Evolutionary conservation across 139 green algal genomes (phyloP), one percentile per base, ranked within the genome.

Genomic region (Nannochloris sp.): DNA sequence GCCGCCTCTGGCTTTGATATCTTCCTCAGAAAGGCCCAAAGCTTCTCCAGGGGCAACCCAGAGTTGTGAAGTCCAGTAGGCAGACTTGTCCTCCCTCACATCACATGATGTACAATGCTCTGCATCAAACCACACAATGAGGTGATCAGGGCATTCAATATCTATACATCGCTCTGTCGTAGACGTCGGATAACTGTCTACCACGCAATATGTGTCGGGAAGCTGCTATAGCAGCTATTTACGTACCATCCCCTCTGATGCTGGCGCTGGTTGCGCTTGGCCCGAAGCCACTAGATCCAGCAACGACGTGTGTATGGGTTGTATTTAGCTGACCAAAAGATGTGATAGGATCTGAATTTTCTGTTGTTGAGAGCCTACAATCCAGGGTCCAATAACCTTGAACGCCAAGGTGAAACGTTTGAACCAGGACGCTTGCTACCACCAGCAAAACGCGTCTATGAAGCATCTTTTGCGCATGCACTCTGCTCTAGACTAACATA

Each of bases 61-160:
- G 18, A 53, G 16, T 53, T 53, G 46, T 53, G 46, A 12, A 5
- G 46, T 10, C 46, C 46, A 53, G 7, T 53, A 53, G 3, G 46
- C 46, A 8, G 46, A 53, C 12, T 53, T 53, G 12, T 53, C 46
- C 46, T 53, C 18, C n/a, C 5, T 21, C 16, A 53, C 46, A 53
- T 53, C 46, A 53, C 46, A 53, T 21, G 46, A 53, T 21, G 46
- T 53, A 53, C 46, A 53, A 19, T 53, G 18, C n/a, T 21, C 46
- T 53, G 46, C 46, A 53, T 40, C 34, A 40, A 11, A 23, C 16
- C 46, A 53, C 46, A 53, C 2, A 19, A 40, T 9, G 2, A 40
- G 8, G 34, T 40, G 8, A 40, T 4, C 34, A 11, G 9, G 34
- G 9, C 6, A 40, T 40, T 12, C 8, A 3, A 9, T 12, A 40